Conservation (phyloP, 1,284 basidiomycete species). For the Exobasidium rhododendri region DNA sequence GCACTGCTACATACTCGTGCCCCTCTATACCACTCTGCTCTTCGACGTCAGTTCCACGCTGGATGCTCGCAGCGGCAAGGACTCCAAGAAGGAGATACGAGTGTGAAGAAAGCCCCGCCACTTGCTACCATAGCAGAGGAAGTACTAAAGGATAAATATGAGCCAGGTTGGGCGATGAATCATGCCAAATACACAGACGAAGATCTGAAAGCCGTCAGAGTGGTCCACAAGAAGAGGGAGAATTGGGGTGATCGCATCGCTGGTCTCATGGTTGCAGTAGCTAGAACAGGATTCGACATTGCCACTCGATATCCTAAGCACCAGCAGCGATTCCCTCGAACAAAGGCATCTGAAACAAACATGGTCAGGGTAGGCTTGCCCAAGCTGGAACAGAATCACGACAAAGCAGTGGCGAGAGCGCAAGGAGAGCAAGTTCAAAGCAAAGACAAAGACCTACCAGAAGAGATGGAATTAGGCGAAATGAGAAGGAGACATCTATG, state of each 20-base stretch:
- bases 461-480: slow-evolving; percentile 33
- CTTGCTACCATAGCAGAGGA: neutral
- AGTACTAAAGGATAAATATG: slow-evolving; percentile 5
- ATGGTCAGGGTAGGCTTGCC: slow-evolving; percentile 20
- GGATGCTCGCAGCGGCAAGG: neutral
- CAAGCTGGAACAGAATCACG: neutral
- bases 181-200: slow-evolving; percentile 1
- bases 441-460: slow-evolving; percentile 4
- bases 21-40: neutral
- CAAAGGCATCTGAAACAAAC: slow-evolving; percentile 27
- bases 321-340: slow-evolving; percentile 26
- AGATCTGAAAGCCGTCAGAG: slow-evolving; percentile 72
- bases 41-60: neutral
- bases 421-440: neutral
- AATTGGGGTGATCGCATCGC: slow-evolving; percentile 73
- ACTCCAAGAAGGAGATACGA: too few relatives aligned
- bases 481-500: slow-evolving; percentile 35
- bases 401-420: neutral
- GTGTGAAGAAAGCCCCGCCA: neutral
- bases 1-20: neutral
- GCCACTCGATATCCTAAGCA: slow-evolving; percentile 42
- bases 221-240: slow-evolving; percentile 68
- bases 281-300: slow-evolving; percentile 33
- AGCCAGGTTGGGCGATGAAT: slow-evolving; percentile 11
- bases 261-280: slow-evolving; percentile 41